Conservation (phyloP, 805 yeast species). For the Maudiozyma bulderi region DNA sequence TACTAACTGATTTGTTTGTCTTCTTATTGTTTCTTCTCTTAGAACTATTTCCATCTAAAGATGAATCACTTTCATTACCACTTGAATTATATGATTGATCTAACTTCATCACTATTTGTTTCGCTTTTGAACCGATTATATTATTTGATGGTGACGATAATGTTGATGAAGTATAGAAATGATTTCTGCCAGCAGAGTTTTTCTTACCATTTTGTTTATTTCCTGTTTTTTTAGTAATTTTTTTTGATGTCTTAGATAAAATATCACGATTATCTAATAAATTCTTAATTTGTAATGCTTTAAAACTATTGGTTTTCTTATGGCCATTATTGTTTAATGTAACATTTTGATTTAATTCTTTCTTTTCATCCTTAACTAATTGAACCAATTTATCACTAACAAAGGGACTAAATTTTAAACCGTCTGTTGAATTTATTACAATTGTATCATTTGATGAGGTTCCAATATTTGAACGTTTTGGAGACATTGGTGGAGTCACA, state of each 20-base stretch:
- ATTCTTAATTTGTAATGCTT: constrained; percentile 28
- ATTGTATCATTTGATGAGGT: no score
- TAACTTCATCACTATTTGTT: constrained; percentile 11
- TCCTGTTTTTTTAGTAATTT: background rate
- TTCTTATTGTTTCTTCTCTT: background rate
- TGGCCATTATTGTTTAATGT: constrained; percentile 9
- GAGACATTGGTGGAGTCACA: constrained; percentile 28
- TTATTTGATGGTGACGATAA: constrained; percentile 9
- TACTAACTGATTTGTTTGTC: background rate
- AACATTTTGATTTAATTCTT: background rate
- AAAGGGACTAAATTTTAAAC: constrained; percentile 9
- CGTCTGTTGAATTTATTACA: background rate
- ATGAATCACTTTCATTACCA: background rate
- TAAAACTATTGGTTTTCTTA: constrained; percentile 30
- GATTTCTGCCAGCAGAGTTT: background rate
- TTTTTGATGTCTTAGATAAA: constrained; percentile 19
- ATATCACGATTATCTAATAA: constrained; percentile 25
- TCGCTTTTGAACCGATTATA: constrained; percentile 1
- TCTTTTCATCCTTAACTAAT: constrained; percentile 17
- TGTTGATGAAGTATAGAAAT: constrained; percentile 3
- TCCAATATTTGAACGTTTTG: constrained; percentile 3
- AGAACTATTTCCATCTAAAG: background rate
- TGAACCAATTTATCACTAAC: constrained; percentile 20
- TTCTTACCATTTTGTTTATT: background rate
- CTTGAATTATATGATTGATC: constrained; percentile 4